These are phyloP conservation scores for Backusella mclennaniae DNA, from an alignment of 192 early-diverging fungal genomes.

Conservation along the genomic window DNA sequence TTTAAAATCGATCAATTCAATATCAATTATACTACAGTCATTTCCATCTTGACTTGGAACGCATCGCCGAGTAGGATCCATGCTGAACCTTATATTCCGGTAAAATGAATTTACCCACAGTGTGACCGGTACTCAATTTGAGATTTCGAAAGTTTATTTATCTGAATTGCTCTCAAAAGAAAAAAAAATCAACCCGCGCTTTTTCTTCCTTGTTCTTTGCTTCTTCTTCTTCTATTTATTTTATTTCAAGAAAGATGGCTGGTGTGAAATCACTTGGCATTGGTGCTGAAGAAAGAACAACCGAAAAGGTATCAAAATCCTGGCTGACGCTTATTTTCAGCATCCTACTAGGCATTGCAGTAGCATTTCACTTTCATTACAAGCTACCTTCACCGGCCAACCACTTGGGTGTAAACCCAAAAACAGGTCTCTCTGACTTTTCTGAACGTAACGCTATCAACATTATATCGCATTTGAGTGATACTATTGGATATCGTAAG, in stretches of 20 bases:
- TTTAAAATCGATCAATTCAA: no score
- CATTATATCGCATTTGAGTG: constrained; percentile 47
- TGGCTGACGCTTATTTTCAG: constrained; percentile 18
- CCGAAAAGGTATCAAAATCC: constrained; percentile 1
- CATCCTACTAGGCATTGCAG: constrained; percentile 5
- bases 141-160: neutral
- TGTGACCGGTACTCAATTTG: no score
- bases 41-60: no score
- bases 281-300: constrained; percentile 8
- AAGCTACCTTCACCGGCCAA: constrained; percentile 24
- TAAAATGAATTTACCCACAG: no score
- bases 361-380: constrained; percentile 31
- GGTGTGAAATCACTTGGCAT: constrained; percentile 7
- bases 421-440: constrained; percentile 41
- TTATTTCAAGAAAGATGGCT: neutral
- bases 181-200: neutral
- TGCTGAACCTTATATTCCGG: no score
- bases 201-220: neutral
- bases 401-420: constrained; percentile 24
- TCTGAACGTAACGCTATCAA: constrained; percentile 53
- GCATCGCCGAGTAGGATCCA: no score
- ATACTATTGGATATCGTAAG: constrained; percentile 58
- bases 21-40: no score
- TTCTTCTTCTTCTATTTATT: neutral
- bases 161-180: neutral